Base-by-base conservation (phyloP, 2,329 filamentous ascomycete genomes). In the Sphaerulina vaccinii region DNA sequence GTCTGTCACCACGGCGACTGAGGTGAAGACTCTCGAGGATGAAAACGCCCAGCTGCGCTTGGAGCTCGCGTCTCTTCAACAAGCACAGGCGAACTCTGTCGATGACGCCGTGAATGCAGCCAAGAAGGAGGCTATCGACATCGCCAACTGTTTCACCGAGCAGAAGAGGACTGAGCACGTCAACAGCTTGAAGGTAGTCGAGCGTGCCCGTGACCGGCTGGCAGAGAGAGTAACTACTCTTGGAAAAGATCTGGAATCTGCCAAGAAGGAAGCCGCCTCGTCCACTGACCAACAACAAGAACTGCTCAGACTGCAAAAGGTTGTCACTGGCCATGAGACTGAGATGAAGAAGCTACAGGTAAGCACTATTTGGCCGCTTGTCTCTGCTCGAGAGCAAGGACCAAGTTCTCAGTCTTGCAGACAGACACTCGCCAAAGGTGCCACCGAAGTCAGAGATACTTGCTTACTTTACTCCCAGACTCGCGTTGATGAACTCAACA, bases 161-260 rank as follows among this genome's bases (percentile, higher is more conserved):
- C 24, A 52, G 24, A 40, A 55, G 7, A 54, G 50, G 38, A 48
- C 46, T 24, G 43, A 59, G 19, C 32, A 42, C 10, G 45, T 56
- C 5, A 60, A 61, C 39, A 43, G 46, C 9, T 18, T 56, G 27
- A 56, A 54, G 51, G 48, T 37, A 15, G 7, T 57, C 18, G 33
- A 15, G 5, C 42, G 19, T 23, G 49, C 58, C 32, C 27, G 19
- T 23, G 47, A 53, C 16, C 44, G 45, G 11, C 29, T 56, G 10
- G 15, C 44, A 19, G 51, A 49, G 19, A 21, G 50, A 15, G 39
- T 51, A 13, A 21, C 42, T 9, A 15, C 21, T 6, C 50, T 60
- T 6, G 27, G 49, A 47, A 38, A 15, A 22, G 11, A 49, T 27
- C 33, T 53, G 35, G 22, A 13, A 19, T 24, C 47, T 43, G 51